Conservation (phyloP, 371 early-diverging fungal genomes). For the Circinella minor region DNA sequence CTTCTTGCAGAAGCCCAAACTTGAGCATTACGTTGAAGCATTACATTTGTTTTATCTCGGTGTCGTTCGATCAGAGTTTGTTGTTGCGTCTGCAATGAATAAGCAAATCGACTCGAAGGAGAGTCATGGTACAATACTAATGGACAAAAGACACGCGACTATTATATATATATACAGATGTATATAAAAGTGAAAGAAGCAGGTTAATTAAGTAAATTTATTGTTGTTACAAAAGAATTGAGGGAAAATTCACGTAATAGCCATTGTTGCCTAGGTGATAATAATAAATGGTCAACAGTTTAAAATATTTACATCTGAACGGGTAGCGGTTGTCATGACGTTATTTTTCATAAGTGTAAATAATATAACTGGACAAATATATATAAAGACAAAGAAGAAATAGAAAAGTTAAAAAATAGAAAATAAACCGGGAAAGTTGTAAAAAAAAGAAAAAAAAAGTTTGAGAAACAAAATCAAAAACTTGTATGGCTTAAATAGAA, state of each 20-base stretch:
- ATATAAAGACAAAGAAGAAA: background rate
- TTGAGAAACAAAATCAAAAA: background rate
- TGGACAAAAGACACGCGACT: slow-evolving; percentile 23
- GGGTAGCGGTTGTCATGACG: slow-evolving; percentile 13
- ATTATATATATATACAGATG: background rate
- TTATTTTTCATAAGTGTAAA: background rate
- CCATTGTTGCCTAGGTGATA: too few species aligned
- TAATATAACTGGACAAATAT: too few species aligned
- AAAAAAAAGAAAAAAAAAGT: slow-evolving; percentile 15
- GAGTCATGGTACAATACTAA: slow-evolving; percentile 29
- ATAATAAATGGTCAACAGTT: too few species aligned
- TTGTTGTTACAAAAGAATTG: too few species aligned
- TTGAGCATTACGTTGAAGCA: slow-evolving; percentile 42
- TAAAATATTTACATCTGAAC: slow-evolving; percentile 18
- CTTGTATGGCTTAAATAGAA: slow-evolving; percentile 10
- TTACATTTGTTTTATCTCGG: slow-evolving; percentile 31
- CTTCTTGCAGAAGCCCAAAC: slow-evolving; percentile 31
- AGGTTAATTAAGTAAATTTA: slow-evolving; percentile 4
- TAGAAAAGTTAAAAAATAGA: slow-evolving; percentile 3
- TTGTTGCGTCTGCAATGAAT: slow-evolving; percentile 15
- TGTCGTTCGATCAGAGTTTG: slow-evolving; percentile 39
- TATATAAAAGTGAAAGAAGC: background rate
- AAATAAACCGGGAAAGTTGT: slow-evolving; percentile 4
- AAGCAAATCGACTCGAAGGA: slow-evolving; percentile 14
- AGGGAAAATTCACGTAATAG: too few species aligned